Evolutionary conservation across 768 basidiomycete genomes (phyloP).

Genomic region (Pilatotrama ljubarskyi): DNA sequence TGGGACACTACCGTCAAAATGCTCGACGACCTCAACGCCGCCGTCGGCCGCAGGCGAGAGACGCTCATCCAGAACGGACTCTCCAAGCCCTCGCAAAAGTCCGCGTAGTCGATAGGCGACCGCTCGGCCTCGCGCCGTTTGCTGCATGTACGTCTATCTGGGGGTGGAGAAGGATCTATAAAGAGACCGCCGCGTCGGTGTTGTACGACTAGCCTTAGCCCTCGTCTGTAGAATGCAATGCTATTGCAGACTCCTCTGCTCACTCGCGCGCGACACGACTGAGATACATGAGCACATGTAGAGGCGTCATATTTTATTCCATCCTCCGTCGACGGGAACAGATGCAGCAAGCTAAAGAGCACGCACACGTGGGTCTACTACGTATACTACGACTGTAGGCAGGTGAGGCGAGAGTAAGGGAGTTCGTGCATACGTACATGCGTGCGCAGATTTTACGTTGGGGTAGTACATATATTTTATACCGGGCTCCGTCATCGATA

Average conservation of each 20-base stretch:
- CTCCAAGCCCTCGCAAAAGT: conserved; percentile 24
- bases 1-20: conserved; percentile 79
- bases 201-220: conserved; percentile 1
- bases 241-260: background rate
- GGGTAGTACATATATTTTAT: conserved; percentile 1
- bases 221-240: background rate
- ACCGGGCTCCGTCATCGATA: conserved; percentile 4
- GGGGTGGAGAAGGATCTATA: background rate
- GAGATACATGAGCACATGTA: background rate
- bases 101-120: background rate
- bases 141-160: too few species aligned
- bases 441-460: background rate
- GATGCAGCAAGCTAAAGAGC: background rate
- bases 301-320: conserved; percentile 14
- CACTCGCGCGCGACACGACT: background rate
- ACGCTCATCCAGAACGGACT: conserved; percentile 42
- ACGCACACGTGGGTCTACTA: background rate
- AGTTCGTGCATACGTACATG: background rate
- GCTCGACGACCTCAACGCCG: conserved; percentile 66
- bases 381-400: background rate
- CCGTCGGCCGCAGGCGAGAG: conserved; percentile 48
- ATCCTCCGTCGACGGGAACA: conserved; percentile 10
- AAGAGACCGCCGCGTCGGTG: background rate
- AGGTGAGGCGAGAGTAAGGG: background rate
- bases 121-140: too few species aligned